Evolutionary conservation across 306 rosid species (phyloP), one percentile per base, ranked within the genome.

Genomic region (Trichosanthes truncata): DNA sequence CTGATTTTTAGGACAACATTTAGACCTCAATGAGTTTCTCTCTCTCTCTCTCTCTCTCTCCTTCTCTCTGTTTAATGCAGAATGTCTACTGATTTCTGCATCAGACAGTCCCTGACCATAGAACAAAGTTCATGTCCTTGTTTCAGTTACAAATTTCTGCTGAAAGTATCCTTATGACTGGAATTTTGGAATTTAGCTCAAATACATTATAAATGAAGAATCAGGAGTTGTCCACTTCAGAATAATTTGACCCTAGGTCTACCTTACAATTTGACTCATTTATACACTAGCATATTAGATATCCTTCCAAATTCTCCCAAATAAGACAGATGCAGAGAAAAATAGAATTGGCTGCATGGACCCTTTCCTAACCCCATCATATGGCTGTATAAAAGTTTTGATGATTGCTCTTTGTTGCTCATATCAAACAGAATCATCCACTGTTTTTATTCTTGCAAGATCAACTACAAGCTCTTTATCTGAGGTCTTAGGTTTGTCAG

Each of bases 341-440:
- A 48, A 48, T 14, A 48, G 53, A 72, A 45, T 72, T 23, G 59
- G 59, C 33, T 72, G 57, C 57, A 6, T 43, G 57, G 23, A 72
- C 9, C 57, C 49, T 43, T 46, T 25, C 40, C 77, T 72, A 21
- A 5, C 52, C 38, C 56, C 57, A 45, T 72, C 57, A 11, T 66
- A 69, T 72, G 12, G 40, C 38, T 72, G 33, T 14, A 72, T 6
- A 11, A 11, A 49, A 38, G 68, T 62, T 51, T 68, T 40, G 56
- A 10, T n/a, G 48, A 6, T 71, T 25, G 57, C 5, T 72, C 57
- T 25, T 72, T 72, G 77, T 25, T 45, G 77, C 9, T 45, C 33
- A 7, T 26, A 51, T 72, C 59, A 72, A 72, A 72, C 77, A 6
- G 57, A 72, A 46, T 26, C 77, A 72, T 72, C 77, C 57, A 72